Evolutionary conservation across 148 eudicot genomes (phyloP).

Genomic region (Bassia scoparia): DNA sequence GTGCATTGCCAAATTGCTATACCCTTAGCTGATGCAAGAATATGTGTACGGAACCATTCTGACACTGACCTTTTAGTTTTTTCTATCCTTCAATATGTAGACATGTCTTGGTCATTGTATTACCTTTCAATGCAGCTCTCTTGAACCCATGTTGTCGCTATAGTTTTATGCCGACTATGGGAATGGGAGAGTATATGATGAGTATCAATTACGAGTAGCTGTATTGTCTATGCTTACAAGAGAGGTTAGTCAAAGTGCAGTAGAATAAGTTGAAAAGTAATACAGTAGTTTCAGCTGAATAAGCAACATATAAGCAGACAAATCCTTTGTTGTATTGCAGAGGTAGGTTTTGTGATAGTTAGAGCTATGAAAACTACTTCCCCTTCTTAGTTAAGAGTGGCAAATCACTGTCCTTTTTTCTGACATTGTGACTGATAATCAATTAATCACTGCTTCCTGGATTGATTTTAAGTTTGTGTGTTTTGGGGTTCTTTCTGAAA

Average conservation of each 20-base stretch:
- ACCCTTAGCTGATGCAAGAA: conserved; percentile 12
- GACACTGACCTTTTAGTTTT: conserved; percentile 12
- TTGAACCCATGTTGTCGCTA: conserved; percentile 6
- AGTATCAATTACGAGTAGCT: neutral
- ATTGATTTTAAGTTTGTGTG: neutral
- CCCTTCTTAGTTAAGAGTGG: neutral
- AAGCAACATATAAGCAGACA: conserved; percentile 23
- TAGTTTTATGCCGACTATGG: conserved; percentile 4
- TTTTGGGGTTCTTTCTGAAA: conserved; percentile 13
- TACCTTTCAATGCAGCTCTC: conserved; percentile 6
- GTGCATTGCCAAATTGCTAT: conserved; percentile 12
- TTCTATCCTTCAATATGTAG: neutral
- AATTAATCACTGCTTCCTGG: neutral
- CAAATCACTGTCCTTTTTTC: conserved; percentile 3
- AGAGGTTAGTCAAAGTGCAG: conserved; percentile 15
- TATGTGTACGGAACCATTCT: conserved; percentile 6
- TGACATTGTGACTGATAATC: conserved; percentile 10
- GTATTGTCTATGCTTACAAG: conserved; percentile 12
- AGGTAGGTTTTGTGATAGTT: neutral
- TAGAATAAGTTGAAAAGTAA: neutral
- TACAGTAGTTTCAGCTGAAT: conserved; percentile 6
- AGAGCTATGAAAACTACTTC: conserved; percentile 4
- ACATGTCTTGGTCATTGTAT: neutral
- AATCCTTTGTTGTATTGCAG: neutral
- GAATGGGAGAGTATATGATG: neutral